These are phyloP conservation scores for Gossypium longicalyx DNA, from an alignment of 345 rosid genomes.

Conservation along the genomic window DNA sequence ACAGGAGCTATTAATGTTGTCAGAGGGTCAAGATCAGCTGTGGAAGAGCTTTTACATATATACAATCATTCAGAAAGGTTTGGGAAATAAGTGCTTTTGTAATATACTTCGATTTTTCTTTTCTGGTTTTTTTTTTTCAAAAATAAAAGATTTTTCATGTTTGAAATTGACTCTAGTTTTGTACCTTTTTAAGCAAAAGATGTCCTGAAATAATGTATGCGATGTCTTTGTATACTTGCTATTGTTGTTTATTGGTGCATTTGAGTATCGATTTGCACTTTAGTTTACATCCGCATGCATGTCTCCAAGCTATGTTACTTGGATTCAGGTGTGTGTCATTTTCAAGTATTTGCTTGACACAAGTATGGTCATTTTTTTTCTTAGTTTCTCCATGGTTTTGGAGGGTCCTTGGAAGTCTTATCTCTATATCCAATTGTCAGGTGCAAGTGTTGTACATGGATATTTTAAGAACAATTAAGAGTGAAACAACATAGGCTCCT, in stretches of 20 bases:
- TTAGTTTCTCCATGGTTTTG: background rate
- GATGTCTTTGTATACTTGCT: background rate
- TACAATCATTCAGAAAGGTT: conserved; percentile 95
- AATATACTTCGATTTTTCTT: background rate
- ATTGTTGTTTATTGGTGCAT: background rate
- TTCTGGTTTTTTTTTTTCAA: background rate
- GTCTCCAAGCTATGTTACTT: background rate
- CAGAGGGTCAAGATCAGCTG: conserved; percentile 85
- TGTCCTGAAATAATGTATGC: background rate
- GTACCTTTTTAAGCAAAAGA: background rate
- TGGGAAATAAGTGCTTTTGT: background rate
- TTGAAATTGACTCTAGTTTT: conserved; percentile 7
- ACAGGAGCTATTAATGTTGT: conserved; percentile 91
- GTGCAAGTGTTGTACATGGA: background rate
- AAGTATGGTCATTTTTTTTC: background rate
- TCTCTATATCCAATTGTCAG: background rate
- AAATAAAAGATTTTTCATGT: background rate
- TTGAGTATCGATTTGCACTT: background rate
- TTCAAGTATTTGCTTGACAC: background rate
- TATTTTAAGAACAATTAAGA: background rate
- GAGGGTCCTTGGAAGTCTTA: background rate
- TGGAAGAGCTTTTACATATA: conserved; percentile 79
- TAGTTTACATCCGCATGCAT: background rate
- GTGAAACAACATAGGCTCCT: background rate
- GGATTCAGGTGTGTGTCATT: background rate